A percentile compares a stretch with the other conserved stretches of the same genome.
These are phyloP conservation scores for Clonostachys rhizophaga DNA, from an alignment of 2,329 filamentous ascomycete genomes.

Conservation along the genomic window DNA sequence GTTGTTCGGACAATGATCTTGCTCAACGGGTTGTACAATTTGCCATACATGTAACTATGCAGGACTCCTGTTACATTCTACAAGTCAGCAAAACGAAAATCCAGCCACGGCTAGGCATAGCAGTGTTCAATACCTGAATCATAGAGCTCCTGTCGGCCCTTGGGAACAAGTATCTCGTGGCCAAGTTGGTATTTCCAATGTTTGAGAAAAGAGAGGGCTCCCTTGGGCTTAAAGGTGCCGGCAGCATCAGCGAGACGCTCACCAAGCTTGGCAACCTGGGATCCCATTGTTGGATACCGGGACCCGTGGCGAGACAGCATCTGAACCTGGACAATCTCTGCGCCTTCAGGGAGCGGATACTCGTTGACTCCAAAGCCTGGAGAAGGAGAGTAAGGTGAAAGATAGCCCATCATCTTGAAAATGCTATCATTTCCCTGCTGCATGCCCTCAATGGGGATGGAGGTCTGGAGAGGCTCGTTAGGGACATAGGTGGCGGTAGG, in stretches of 20 bases:
- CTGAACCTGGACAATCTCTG: slow-evolving; percentile 65
- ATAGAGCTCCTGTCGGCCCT: slow-evolving; percentile 69
- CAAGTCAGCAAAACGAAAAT: background rate
- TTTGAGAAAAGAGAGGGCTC: slow-evolving; percentile 60
- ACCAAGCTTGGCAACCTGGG: slow-evolving; percentile 50
- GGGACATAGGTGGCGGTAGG: slow-evolving; percentile 63
- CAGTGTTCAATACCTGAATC: slow-evolving; percentile 42
- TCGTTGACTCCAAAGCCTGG: slow-evolving; percentile 73
- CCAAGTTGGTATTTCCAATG: slow-evolving; percentile 67
- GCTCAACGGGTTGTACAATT: slow-evolving; percentile 65
- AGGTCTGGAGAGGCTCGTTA: slow-evolving; percentile 67
- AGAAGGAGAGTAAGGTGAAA: slow-evolving; percentile 67
- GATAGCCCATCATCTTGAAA: slow-evolving; percentile 62
- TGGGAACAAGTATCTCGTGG: slow-evolving; percentile 65
- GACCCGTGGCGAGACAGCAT: slow-evolving; percentile 72
- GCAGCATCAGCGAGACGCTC: slow-evolving; percentile 50
- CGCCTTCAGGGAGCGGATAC: slow-evolving; percentile 60
- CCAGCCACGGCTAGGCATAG: background rate
- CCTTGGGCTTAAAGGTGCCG: slow-evolving; percentile 50
- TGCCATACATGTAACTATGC: slow-evolving; percentile 69
- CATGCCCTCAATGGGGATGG: slow-evolving; percentile 59
- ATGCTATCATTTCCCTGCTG: slow-evolving; percentile 56
- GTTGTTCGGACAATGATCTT: slow-evolving; percentile 73
- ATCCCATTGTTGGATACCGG: slow-evolving; percentile 63
- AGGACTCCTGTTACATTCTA: slow-evolving; percentile 42